phyloP scores from a whole-genome alignment of 805 yeast genomes.

The Sugiyamaella chiloensis region DNA sequence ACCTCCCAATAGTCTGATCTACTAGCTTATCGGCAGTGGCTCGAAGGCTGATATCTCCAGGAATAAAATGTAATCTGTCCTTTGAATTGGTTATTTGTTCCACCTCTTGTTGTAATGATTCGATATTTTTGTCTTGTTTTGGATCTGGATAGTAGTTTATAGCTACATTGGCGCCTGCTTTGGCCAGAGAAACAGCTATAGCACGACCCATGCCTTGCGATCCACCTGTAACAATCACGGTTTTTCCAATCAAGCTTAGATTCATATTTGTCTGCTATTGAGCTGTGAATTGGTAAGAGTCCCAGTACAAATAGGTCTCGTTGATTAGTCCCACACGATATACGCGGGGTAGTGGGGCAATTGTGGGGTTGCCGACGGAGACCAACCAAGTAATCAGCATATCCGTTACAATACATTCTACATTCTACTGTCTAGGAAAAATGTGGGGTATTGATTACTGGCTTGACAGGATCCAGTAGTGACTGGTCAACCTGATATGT shows the following conservation, averaged over 20 bases:
- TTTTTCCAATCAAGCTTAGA: neutral
- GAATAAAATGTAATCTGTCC: constrained; percentile 32
- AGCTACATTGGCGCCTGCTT: constrained; percentile 42
- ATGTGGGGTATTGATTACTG: too few relatives aligned
- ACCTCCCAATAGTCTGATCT: constrained; percentile 34
- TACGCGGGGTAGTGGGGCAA: too few relatives aligned
- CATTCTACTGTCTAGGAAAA: too few relatives aligned
- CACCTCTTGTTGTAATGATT: constrained; percentile 46
- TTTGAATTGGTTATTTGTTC: constrained; percentile 23
- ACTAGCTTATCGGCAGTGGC: constrained; percentile 35
- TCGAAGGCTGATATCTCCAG: constrained; percentile 37
- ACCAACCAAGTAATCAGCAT: too few relatives aligned
- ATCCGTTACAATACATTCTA: too few relatives aligned
- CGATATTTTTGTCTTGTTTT: constrained; percentile 44
- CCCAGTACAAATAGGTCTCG: too few relatives aligned
- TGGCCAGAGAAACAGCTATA: constrained; percentile 40
- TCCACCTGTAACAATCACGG: constrained; percentile 44
- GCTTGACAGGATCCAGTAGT: too few relatives aligned
- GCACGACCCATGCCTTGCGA: constrained; percentile 46
- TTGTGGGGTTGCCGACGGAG: too few relatives aligned
- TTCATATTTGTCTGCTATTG: neutral
- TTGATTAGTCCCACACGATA: too few relatives aligned
- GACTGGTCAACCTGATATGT: too few relatives aligned
- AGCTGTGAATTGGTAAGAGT: too few relatives aligned
- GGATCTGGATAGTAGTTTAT: constrained; percentile 32